A percentile compares a stretch with the other conserved stretches of the same genome.
Conservation (phyloP, 768 basidiomycete species). For the Trametes cingulata region DNA sequence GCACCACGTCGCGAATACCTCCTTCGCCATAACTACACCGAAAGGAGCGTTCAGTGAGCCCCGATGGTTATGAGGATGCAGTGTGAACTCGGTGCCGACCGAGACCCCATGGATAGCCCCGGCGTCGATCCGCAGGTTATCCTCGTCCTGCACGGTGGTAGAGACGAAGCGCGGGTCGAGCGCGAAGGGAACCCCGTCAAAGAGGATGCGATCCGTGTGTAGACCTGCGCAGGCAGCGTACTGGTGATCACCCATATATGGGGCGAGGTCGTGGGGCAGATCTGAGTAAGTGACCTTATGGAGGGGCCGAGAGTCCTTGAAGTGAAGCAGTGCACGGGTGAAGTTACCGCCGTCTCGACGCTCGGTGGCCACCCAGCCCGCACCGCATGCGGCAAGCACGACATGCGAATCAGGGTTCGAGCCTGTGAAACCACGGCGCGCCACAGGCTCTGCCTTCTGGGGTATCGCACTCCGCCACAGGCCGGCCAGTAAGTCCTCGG, state of each 20-base stretch:
- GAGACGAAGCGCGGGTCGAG: conserved; percentile 50
- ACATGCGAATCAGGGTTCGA: conserved; percentile 44
- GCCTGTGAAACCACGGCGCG: conserved; percentile 48
- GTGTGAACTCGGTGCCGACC: conserved; percentile 60
- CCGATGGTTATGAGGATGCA: conserved; percentile 63
- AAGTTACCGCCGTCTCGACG: conserved; percentile 64
- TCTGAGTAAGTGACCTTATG: conserved; percentile 53
- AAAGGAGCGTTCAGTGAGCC: conserved; percentile 58
- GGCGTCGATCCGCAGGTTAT: conserved; percentile 51
- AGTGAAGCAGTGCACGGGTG: conserved; percentile 54
- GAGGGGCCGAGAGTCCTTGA: conserved; percentile 46
- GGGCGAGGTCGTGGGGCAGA: conserved; percentile 46
- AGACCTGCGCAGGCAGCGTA: conserved; percentile 52
- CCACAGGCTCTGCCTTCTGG: conserved; percentile 39
- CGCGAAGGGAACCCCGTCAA: conserved; percentile 57
- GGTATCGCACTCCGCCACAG: conserved; percentile 57
- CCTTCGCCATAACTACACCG: conserved; percentile 50
- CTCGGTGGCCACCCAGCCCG: conserved; percentile 58
- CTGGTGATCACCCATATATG: conserved; percentile 44
- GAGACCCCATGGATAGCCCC: conserved; percentile 65
- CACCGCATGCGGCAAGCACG: conserved; percentile 57
- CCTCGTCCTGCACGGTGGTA: conserved; percentile 37
- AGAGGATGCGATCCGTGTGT: conserved; percentile 50
- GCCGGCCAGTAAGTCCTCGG: conserved; percentile 55
- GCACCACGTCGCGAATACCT: conserved; percentile 61